Evolutionary conservation across 176 grass and related monocot genomes (phyloP).

Genomic region (Musa itinerans): DNA sequence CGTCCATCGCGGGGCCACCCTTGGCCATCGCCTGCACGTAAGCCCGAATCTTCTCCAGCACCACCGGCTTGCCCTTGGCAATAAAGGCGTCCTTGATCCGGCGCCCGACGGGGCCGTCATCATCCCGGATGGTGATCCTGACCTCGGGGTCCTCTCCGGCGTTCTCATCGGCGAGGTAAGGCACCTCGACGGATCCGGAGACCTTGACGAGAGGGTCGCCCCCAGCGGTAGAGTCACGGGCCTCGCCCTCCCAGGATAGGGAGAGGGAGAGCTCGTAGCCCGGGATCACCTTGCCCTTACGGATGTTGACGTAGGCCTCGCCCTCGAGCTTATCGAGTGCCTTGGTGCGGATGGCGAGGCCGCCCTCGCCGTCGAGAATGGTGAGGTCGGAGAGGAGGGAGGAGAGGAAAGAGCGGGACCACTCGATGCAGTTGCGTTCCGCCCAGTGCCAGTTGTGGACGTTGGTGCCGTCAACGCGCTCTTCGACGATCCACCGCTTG

Average conservation of each 20-base stretch:
- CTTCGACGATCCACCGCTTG: conserved; percentile 95
- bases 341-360: conserved; percentile 50
- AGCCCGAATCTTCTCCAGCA: conserved; percentile 75
- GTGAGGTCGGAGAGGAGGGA: conserved; percentile 46
- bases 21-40: conserved; percentile 62
- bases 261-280: conserved; percentile 84
- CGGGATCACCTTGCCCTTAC: conserved; percentile 93
- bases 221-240: conserved; percentile 19
- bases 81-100: conserved; percentile 95
- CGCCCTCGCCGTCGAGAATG: conserved; percentile 81
- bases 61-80: conserved; percentile 49
- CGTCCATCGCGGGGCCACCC: conserved; percentile 82
- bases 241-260: conserved; percentile 84
- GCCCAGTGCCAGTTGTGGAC: conserved; percentile 99
- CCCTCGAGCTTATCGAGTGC: conserved; percentile 79
- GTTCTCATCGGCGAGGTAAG: conserved; percentile 95
- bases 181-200: conserved; percentile 60
- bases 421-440: conserved; percentile 91
- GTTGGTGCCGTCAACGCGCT: conserved; percentile 81
- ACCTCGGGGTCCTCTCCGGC: conserved; percentile 84
- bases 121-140: conserved; percentile 58
- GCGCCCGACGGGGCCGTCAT: conserved; percentile 55
- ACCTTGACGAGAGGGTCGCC: conserved; percentile 31
- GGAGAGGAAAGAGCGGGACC: conserved; percentile 69
- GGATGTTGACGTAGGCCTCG: conserved; percentile 96